Base-by-base conservation (phyloP, 2,329 filamentous ascomycete species). In the Eurotiales sp. region DNA sequence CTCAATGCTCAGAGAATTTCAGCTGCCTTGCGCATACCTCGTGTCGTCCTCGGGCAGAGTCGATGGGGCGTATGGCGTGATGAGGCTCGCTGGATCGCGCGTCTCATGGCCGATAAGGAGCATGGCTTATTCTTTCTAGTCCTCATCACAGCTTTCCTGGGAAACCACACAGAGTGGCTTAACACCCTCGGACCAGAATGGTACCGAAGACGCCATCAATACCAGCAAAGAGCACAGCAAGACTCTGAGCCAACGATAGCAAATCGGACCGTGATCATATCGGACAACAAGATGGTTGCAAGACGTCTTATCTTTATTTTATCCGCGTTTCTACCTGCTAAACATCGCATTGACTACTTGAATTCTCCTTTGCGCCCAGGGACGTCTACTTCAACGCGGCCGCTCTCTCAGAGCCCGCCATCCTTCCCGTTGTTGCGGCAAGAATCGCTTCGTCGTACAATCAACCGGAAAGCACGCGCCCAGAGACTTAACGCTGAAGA, bases 21-120 rank as follows among this genome's bases (percentile, higher is more conserved):
- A 11, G 71, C 74, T 43, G 79, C 78, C 45, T 72, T 83, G 58
- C 75, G 77, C 55, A 80, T 80, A 27, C 79, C 79, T 14, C 74
- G 76, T 44, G 80, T 82, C 8, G 67, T 78, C 50, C 80, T 79
- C 2, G 80, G 80, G 3, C 80, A 83, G 58, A 78, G 77, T 46
- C 74, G 78, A 53, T 83, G 80, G 77, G 79, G 79, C 10, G 74
- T 82, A 10, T 83, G 80, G 80, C 74, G 79, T 50, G 80, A 83
- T 57, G 80, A 83, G 64, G 78, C 79, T 36, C 72, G 80, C 55
- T 81, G 77, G 65, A 76, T 83, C 37, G 75, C 76, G n/a, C 73
- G 75, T 41, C 76, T 73, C 57, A 73, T 79, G 37, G 78, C 78
- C 27, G 72, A 75, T 46, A 77, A 77, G 61, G 79, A 82, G 52